A percentile compares a stretch with the other conserved stretches of the same genome.
Conservation (phyloP, 139 green algal species). For the Tetraselmis striata region DNA sequence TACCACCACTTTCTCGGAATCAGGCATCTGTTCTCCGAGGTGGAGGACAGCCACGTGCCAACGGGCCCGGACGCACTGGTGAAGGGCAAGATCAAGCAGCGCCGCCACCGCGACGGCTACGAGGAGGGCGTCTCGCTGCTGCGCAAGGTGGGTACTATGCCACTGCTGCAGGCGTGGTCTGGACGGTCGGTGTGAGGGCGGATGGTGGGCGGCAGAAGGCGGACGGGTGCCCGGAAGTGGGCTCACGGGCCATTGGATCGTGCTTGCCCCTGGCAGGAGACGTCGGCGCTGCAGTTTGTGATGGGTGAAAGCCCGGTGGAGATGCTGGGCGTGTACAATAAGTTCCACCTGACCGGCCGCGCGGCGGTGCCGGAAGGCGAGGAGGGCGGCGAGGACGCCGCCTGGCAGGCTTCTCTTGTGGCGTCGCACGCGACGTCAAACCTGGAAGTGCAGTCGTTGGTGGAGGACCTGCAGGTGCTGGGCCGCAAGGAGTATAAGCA, state of each 20-base stretch:
- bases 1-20: too few relatives aligned
- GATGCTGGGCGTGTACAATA: conserved; percentile 73
- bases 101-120: conserved; percentile 79
- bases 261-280: background rate
- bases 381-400: conserved; percentile 3
- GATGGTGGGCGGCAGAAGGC: too few relatives aligned
- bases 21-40: conserved; percentile 25
- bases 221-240: too few relatives aligned
- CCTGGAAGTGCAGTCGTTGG: conserved; percentile 72
- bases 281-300: conserved; percentile 72
- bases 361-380: conserved; percentile 11
- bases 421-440: conserved; percentile 60
- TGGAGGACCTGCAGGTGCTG: conserved; percentile 87
- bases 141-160: conserved; percentile 31
- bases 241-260: too few relatives aligned
- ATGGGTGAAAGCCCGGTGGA: conserved; percentile 69
- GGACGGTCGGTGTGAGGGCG: too few relatives aligned
- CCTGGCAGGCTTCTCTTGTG: conserved; percentile 21
- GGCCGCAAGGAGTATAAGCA: conserved; percentile 95
- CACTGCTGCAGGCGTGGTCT: too few relatives aligned
- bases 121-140: conserved; percentile 82
- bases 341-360: conserved; percentile 13
- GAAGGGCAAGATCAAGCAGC: conserved; percentile 66
- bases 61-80: conserved; percentile 78
- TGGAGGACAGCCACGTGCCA: conserved; percentile 22